These are phyloP conservation scores for Mycogone perniciosa DNA, from an alignment of 2,329 filamentous ascomycete species.

Conservation along the genomic window DNA sequence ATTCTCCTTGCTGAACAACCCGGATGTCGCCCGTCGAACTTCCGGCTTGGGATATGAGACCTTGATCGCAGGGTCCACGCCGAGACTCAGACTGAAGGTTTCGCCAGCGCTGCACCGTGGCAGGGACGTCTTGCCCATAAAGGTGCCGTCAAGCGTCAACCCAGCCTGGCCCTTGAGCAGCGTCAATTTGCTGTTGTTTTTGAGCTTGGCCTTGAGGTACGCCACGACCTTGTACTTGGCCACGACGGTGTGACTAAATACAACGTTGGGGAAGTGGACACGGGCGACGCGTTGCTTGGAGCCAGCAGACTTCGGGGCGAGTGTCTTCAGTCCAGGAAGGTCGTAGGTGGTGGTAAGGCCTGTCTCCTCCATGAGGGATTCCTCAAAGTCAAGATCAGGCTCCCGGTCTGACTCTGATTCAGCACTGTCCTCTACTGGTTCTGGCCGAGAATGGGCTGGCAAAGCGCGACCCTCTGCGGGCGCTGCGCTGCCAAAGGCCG, in stretches of 20 bases:
- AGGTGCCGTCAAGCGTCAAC: constrained; percentile 57
- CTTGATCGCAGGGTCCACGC: constrained; percentile 52
- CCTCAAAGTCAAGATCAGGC: constrained; percentile 29
- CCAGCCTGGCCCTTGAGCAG: constrained; percentile 50
- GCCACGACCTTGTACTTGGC: constrained; percentile 55
- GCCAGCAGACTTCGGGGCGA: constrained; percentile 43
- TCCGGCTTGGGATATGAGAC: constrained; percentile 52
- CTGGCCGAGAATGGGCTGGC: too few relatives aligned
- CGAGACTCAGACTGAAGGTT: constrained; percentile 46
- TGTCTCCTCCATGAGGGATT: constrained; percentile 51
- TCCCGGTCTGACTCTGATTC: not conserved
- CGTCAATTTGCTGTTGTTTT: constrained; percentile 49
- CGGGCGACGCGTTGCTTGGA: constrained; percentile 56
- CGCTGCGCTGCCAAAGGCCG: too few relatives aligned
- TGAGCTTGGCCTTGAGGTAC: constrained; percentile 52
- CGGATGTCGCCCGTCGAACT: constrained; percentile 43
- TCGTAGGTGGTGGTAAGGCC: constrained; percentile 57
- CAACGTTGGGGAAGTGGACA: constrained; percentile 42
- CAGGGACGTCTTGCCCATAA: constrained; percentile 51
- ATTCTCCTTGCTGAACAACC: constrained; percentile 49
- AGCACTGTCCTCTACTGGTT: not conserved
- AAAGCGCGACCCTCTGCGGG: too few relatives aligned
- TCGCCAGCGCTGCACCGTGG: constrained; percentile 51
- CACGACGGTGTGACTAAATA: constrained; percentile 52
- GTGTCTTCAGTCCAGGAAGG: constrained; percentile 50